These are phyloP conservation scores for Barnettozyma botsteinii DNA, from an alignment of 805 yeast species.

Conservation along the genomic window DNA sequence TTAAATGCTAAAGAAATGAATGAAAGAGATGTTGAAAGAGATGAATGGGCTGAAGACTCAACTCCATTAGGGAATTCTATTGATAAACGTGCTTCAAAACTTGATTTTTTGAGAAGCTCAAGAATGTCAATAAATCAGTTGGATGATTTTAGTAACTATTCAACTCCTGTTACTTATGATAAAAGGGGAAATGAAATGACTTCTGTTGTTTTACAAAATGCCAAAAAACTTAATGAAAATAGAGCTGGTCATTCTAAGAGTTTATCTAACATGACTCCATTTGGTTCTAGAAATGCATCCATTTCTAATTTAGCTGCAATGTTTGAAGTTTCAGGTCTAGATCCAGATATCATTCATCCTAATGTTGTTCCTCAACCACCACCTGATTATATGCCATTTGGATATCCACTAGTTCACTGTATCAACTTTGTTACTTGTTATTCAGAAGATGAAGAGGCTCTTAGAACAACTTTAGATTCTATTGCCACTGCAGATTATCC, in stretches of 20 bases:
- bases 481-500: conserved; percentile 94
- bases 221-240: conserved; percentile 19
- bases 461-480: conserved; percentile 87
- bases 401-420: conserved; percentile 69
- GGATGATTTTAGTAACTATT: conserved; percentile 13
- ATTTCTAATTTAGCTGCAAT: conserved; percentile 20
- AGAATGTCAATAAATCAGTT: conserved; percentile 27
- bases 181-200: conserved; percentile 29
- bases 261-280: conserved; percentile 16
- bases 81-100: conserved; percentile 30
- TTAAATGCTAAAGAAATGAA: conserved; percentile 55
- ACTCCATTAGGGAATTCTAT: conserved; percentile 45
- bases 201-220: conserved; percentile 65
- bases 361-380: conserved; percentile 92
- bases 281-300: conserved; percentile 23
- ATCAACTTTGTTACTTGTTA: conserved; percentile 86
- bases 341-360: conserved; percentile 59
- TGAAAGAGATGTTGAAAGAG: conserved; percentile 61
- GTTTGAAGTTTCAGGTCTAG: conserved; percentile 39
- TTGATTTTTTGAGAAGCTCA: conserved; percentile 33
- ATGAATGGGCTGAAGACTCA: conserved; percentile 78
- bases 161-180: conserved; percentile 7
- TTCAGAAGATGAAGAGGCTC: conserved; percentile 84
- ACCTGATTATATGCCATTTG: conserved; percentile 78
- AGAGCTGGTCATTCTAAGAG: conserved; percentile 14